These are phyloP conservation scores for Kwoniella botswanensis DNA, from an alignment of 768 basidiomycete genomes.

Conservation along the genomic window DNA sequence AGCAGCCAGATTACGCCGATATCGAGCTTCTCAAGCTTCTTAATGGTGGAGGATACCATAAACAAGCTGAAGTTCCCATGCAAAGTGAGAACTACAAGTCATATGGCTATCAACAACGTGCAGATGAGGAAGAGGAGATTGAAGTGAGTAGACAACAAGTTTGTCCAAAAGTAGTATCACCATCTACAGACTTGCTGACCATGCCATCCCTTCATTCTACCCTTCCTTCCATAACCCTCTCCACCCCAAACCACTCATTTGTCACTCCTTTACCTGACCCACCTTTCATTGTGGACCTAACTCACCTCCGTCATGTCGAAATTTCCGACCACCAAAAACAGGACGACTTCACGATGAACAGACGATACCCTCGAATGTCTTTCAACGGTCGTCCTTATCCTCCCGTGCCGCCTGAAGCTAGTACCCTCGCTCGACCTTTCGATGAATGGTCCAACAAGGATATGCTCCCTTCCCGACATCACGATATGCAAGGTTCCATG, in stretches of 20 bases:
- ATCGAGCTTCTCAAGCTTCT: conserved; percentile 28
- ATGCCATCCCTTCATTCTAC: background rate
- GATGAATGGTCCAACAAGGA: conserved; percentile 24
- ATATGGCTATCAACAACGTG: conserved; percentile 12
- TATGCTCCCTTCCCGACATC: background rate
- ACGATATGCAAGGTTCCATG: background rate
- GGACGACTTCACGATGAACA: conserved; percentile 19
- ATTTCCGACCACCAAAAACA: conserved; percentile 1
- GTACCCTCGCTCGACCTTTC: conserved; percentile 14
- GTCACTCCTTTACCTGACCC: conserved; percentile 13
- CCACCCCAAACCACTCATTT: background rate
- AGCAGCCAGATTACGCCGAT: conserved; percentile 15
- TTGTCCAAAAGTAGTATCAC: background rate
- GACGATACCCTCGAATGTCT: conserved; percentile 24
- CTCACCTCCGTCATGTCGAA: conserved; percentile 2
- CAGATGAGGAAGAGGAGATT: conserved; percentile 18
- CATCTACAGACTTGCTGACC: conserved; percentile 10
- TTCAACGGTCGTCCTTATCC: conserved; percentile 22
- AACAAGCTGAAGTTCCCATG: conserved; percentile 1
- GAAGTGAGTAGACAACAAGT: conserved; percentile 15
- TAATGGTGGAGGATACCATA: conserved; percentile 16
- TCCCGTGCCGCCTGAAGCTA: conserved; percentile 24
- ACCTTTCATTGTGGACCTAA: conserved; percentile 23
- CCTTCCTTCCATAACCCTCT: background rate
- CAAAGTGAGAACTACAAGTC: background rate